Conservation (phyloP, 1,139 yeast genomes). For the Blastobotrys aristatus region DNA sequence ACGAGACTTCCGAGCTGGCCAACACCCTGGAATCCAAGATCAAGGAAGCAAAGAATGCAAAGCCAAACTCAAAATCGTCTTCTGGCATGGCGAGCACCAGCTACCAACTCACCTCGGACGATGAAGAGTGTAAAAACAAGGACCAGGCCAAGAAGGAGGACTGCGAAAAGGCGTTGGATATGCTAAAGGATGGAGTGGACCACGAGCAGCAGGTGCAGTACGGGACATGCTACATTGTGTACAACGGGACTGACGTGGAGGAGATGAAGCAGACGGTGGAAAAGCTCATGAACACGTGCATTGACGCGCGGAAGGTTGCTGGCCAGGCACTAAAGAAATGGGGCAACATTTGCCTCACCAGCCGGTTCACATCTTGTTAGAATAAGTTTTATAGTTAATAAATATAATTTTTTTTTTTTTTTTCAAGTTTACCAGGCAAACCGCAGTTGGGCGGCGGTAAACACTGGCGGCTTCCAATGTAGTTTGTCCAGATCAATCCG, state of each 20-base stretch:
- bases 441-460: conserved; percentile 91
- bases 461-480: conserved; percentile 92
- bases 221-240: conserved; percentile 6
- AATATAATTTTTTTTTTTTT: no score
- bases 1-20: not conserved
- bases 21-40: not conserved
- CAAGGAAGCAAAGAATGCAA: not conserved
- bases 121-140: not conserved
- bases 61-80: not conserved
- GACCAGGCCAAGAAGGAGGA: conserved; percentile 3
- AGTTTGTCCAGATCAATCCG: conserved; percentile 67
- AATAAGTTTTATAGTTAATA: not conserved
- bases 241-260: not conserved
- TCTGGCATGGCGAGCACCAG: not conserved
- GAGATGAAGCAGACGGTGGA: not conserved
- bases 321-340: not conserved
- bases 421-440: conserved; percentile 82
- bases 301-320: not conserved
- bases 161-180: conserved; percentile 6
- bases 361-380: conserved; percentile 7
- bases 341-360: conserved; percentile 6
- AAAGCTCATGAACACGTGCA: not conserved
- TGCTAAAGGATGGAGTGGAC: not conserved
- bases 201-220: conserved; percentile 5
- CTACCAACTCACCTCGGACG: not conserved